phyloP scores from a whole-genome alignment of 208 protist species.

The Leishmania turanica region DNA sequence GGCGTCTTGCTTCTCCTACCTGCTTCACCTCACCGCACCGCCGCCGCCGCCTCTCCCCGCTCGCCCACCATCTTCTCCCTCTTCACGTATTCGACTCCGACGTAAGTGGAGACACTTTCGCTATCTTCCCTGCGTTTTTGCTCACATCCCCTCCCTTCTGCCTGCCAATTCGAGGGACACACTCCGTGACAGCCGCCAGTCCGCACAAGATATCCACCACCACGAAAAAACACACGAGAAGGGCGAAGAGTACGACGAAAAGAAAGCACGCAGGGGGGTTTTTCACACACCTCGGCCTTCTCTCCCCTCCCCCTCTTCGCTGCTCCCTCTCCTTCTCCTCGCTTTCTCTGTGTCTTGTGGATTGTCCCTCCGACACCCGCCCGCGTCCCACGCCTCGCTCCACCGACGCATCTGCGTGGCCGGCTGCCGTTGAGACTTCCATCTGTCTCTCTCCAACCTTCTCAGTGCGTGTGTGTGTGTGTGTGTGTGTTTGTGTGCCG shows the following conservation, averaged over 20 bases:
- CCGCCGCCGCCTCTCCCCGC: no score
- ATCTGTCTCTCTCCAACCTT: neutral
- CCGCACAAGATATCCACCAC: neutral
- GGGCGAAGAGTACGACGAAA: neutral
- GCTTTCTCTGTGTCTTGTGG: neutral
- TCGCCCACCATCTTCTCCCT: no score
- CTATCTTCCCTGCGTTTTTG: neutral
- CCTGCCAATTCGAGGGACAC: neutral
- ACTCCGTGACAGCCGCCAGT: neutral
- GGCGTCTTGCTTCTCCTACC: neutral
- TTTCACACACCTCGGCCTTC: neutral
- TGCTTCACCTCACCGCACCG: neutral
- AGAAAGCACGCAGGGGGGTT: neutral
- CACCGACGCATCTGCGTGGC: neutral
- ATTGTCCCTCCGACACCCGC: neutral
- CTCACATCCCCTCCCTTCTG: neutral
- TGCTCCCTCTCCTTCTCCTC: neutral
- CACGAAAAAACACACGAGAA: neutral
- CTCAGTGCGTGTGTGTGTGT: neutral
- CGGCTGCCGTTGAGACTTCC: neutral
- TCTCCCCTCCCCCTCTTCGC: no score
- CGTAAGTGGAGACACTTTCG: slow-evolving; percentile 1
- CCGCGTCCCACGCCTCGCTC: neutral
- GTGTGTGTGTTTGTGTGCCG: neutral
- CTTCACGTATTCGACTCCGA: neutral